Evolutionary conservation across 805 yeast genomes (phyloP), one percentile per base, ranked within the genome.

Genomic region (Komagataella ulmi): DNA sequence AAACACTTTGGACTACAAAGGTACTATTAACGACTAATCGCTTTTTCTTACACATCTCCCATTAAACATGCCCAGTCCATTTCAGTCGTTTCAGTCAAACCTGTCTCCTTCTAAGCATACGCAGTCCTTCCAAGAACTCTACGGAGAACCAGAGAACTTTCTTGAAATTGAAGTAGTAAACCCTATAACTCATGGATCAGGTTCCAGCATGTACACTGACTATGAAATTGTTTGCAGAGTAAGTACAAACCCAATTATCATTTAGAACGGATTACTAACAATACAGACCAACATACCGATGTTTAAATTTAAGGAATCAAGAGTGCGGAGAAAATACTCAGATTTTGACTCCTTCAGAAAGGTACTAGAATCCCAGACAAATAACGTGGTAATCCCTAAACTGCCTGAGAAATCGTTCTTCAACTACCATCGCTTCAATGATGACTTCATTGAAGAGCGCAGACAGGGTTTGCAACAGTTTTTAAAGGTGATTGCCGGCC

Each of bases 131-230:
- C 85, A 80, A 56, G 96, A 88, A 59, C 75, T 86, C 46, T 93
- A 93, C 62, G 96, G 95, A 0, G 95, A 86, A 59, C 98, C 97
- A 0, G 98, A 93, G 65, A 88, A 88, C 67, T 88, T 89, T 61
- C 74, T 91, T 45, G 99, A 91, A 67, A 81, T 93, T 43, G 97
- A 90, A 65, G 96, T 76, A 49, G 71, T 77, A 24, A 83, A 83
- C 62, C 95, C 96, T 8, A 79, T 80, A 55, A 88, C 95, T 0
- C 95, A 87, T 59, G 80, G 79, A 1, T 67, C 69, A 53, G 77
- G 84, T 19, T 67, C 80, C 36, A 76, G 80, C 24, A 80, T 83
- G 81, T 91, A 75, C 65, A 91, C 98, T 7, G 98, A 91, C 66
- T 91, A 91, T 66, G 97, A 90, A 65, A 80, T 91, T 19, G 73